Evolutionary conservation across 306 rosid genomes (phyloP), one percentile per base, ranked within the genome.

Genomic region (Cicer arietinum): DNA sequence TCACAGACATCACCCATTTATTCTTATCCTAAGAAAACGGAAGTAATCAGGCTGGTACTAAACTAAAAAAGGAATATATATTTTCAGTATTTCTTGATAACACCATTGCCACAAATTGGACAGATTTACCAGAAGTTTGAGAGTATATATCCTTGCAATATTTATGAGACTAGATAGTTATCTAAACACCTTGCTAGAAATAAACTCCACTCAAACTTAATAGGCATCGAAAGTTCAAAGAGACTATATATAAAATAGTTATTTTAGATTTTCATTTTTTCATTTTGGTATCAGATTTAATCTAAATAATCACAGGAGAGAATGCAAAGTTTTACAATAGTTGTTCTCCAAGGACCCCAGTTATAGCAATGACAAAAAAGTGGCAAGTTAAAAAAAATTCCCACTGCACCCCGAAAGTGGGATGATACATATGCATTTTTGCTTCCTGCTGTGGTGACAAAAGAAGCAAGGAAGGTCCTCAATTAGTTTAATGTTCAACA

Each of bases 251-350:
- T 10, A 50, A 13, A 53, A 39, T 16, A 22, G 37, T 42, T 51
- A 40, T 35, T 51, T 45, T 7, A 48, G 25, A 40, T 13, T n/a
- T 65, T 65, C 54, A 65, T 41, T 12, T 13, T n/a, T 65, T 65
- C 54, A 65, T 41, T 12, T 52, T 46, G 42, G 44, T 18, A 22
- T 51, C 53, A 22, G 51, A 54, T 53, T 11, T 22, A 52, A 65
- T 20, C 73, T 65, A 64, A 71, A 69, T 59, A 80, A 67, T 68
- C 72, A 75, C 14, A 68, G 41, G 16, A 52, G 60, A 72, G 45
- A 17, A 52, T 17, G 63, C 12, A 58, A 57, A 69, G 6, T 62
- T 68, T 53, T 62, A 81, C 80, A 75, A 51, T 17, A 30, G 8
- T 59, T 80, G 53, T 73, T 56, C 79, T 65, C 16, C 45, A n/a